Percentiles rank a stretch among this genome's conserved stretches.
These are phyloP conservation scores for Eragrostis tef DNA, from an alignment of 202 grass and related monocot genomes.

Conservation along the genomic window DNA sequence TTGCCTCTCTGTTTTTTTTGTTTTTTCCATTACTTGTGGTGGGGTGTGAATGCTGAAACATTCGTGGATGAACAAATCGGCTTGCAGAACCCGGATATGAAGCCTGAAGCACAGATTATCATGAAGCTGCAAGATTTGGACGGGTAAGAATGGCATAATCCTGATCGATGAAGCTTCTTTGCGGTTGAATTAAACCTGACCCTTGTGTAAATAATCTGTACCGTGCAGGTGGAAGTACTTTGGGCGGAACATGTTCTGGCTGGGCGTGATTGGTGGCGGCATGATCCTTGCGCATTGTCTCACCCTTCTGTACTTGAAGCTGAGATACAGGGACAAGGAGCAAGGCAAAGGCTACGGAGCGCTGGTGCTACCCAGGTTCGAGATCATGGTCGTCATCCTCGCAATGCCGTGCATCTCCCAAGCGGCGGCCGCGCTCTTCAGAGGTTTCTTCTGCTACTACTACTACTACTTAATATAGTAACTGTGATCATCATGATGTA, in stretches of 20 bases:
- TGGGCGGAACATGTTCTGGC: constrained; percentile 82
- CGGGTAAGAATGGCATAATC: constrained; percentile 52
- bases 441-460: neutral
- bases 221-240: constrained; percentile 87
- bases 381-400: constrained; percentile 74
- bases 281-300: constrained; percentile 61
- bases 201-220: too few species aligned
- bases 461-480: too few species aligned
- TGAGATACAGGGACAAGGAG: constrained; percentile 49
- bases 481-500: too few species aligned
- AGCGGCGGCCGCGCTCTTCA: constrained; percentile 66
- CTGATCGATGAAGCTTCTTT: too few species aligned
- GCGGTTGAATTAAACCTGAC: too few species aligned
- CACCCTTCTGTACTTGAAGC: constrained; percentile 59
- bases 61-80: neutral
- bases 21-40: neutral
- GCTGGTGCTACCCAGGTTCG: constrained; percentile 73
- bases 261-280: constrained; percentile 69
- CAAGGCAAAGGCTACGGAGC: constrained; percentile 47
- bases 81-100: constrained; percentile 82
- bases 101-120: constrained; percentile 84
- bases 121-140: constrained; percentile 66
- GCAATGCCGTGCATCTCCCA: constrained; percentile 75
- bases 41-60: neutral
- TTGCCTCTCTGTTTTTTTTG: neutral